Percentiles rank a stretch among this genome's conserved stretches.
Evolutionary conservation across 1,284 basidiomycete genomes (phyloP).

Genomic region (Phlebopus sp.): DNA sequence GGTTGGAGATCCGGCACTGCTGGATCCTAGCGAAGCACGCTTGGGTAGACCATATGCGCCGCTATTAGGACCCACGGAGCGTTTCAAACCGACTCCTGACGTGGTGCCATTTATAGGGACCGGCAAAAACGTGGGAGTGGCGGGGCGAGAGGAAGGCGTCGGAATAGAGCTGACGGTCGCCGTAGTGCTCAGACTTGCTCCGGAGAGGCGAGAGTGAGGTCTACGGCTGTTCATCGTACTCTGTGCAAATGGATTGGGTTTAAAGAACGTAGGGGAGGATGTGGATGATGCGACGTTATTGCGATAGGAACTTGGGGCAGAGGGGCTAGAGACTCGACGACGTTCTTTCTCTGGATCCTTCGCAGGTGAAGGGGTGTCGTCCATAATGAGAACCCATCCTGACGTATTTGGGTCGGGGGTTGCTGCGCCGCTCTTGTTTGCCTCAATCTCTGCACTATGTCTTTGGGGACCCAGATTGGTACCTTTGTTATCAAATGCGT

Average conservation of each 20-base stretch:
- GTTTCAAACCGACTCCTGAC: slow-evolving; percentile 49
- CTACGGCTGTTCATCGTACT: slow-evolving; percentile 48
- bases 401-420: slow-evolving; percentile 56
- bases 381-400: slow-evolving; percentile 83
- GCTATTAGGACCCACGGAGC: slow-evolving; percentile 48
- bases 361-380: slow-evolving; percentile 70
- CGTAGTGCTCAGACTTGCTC: slow-evolving; percentile 52
- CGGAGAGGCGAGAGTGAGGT: slow-evolving; percentile 69
- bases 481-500: slow-evolving; percentile 22
- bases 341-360: slow-evolving; percentile 54
- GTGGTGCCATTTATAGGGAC: slow-evolving; percentile 45
- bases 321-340: slow-evolving; percentile 60
- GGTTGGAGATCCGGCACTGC: slow-evolving; percentile 33
- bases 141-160: slow-evolving; percentile 66
- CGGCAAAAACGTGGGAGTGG: slow-evolving; percentile 73
- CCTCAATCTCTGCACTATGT: slow-evolving; percentile 36
- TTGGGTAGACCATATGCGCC: slow-evolving; percentile 47
- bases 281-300: slow-evolving; percentile 37
- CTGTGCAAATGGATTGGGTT: slow-evolving; percentile 36
- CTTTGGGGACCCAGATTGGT: slow-evolving; percentile 26
- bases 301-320: slow-evolving; percentile 41
- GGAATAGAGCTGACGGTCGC: slow-evolving; percentile 59
- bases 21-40: slow-evolving; percentile 57
- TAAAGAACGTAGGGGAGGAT: slow-evolving; percentile 36
- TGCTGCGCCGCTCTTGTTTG: slow-evolving; percentile 43